Evolutionary conservation across 306 rosid species (phyloP), one percentile per base, ranked within the genome.

Genomic region (Psophocarpus tetragonolobus): DNA sequence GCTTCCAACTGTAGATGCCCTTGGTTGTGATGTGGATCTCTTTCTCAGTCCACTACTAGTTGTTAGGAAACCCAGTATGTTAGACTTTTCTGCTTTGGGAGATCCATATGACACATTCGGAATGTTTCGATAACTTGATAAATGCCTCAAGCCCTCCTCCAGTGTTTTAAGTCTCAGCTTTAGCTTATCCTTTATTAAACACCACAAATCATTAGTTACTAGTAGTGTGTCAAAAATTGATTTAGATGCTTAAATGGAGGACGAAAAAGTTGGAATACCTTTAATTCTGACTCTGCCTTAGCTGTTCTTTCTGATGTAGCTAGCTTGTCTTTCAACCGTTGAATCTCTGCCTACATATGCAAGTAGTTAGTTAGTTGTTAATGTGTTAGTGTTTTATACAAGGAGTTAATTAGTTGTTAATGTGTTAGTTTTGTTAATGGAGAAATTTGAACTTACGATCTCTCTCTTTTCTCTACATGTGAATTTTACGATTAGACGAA

Each of bases 21-120:
- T 87, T 76, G 96, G 92, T 76, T 89, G 91, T 39, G 98, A 94
- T 32, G 89, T 85, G 62, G 98, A 90, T 80, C 96, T 89, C 87
- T 90, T 94, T 81, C 81, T 84, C 30, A 67, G 77, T 54, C 92
- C 90, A 73, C 83, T 83, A 60, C 75, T 75, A 73, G 89, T 86
- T 57, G 94, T 87, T 42, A 84, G 80, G 75, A 92, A 94, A 39
- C 96, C 88, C 66, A 87, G 81, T 82, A 94, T 82, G 83, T 84
- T 94, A 48, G 93, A 87, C 79, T 89, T 85, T 71, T 85, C 97
- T 14, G 82, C 58, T 76, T 87, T 90, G 10, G 90, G 94, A 24
- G 88, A 89, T 64, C 75, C 83, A 13, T 78, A 50, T 36, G 77
- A 47, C 21, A 80, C 81, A 66, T 61, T 87, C 26, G 82, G 35